Percentiles rank a stretch among this genome's conserved stretches.
phyloP scores from a whole-genome alignment of 2,329 filamentous ascomycete species.

The Claviceps pusilla region DNA sequence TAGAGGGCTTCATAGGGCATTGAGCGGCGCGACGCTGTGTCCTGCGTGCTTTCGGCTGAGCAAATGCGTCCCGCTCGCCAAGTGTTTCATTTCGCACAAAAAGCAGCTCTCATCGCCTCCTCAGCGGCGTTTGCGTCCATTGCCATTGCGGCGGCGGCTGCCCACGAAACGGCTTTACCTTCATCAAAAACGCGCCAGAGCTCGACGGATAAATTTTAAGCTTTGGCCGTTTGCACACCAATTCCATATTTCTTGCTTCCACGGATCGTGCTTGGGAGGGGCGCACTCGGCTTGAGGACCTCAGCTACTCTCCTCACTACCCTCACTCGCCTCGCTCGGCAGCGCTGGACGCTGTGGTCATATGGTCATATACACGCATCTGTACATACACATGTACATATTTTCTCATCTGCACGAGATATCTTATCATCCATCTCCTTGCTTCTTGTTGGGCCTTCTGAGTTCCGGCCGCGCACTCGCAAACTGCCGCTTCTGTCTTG shows the following conservation, averaged over 20 bases:
- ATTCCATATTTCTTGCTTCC: background rate
- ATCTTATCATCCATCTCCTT: background rate
- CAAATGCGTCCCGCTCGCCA: background rate
- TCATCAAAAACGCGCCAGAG: background rate
- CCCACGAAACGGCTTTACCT: background rate
- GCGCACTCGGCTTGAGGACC: background rate
- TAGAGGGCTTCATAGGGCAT: background rate
- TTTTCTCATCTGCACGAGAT: background rate
- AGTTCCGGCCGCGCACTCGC: background rate
- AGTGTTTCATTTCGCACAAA: background rate
- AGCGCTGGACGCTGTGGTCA: background rate
- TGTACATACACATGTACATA: background rate
- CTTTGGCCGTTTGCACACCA: background rate
- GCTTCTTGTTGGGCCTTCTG: background rate
- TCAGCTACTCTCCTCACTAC: background rate
- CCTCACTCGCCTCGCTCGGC: background rate
- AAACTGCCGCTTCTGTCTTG: background rate
- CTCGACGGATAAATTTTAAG: slow-evolving; percentile 1
- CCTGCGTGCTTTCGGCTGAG: background rate
- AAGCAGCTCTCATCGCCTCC: background rate
- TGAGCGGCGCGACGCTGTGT: background rate
- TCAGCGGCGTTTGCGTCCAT: background rate
- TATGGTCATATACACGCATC: background rate
- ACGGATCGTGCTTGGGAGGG: background rate
- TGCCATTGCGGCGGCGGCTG: background rate